A percentile compares a stretch with the other conserved stretches of the same genome.
Conservation (phyloP, 2,329 filamentous ascomycete genomes). For the Ceratocystiopsis minuta region DNA sequence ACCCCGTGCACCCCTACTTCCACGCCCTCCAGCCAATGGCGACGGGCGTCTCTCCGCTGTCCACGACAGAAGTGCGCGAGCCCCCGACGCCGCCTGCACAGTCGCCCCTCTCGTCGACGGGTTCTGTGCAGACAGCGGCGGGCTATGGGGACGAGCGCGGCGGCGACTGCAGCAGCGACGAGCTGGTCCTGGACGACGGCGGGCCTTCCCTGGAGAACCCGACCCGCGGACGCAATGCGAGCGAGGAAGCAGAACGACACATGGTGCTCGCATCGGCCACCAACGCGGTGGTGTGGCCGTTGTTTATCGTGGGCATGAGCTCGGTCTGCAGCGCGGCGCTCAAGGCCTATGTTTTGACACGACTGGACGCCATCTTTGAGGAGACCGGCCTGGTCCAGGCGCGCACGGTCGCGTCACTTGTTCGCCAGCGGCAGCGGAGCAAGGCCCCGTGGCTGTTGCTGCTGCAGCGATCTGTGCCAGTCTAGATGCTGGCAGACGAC, state of each 20-base stretch:
- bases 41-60: neutral
- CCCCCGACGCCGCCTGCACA: conserved; percentile 3
- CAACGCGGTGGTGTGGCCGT: conserved; percentile 31
- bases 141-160: neutral
- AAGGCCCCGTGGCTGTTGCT: conserved; percentile 7
- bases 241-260: conserved; percentile 24
- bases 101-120: conserved; percentile 5
- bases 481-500: too few species aligned
- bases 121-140: conserved; percentile 3
- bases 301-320: conserved; percentile 30
- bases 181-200: conserved; percentile 8
- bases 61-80: conserved; percentile 8
- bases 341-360: conserved; percentile 25
- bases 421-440: conserved; percentile 19
- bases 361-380: conserved; percentile 25
- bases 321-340: conserved; percentile 24
- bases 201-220: conserved; percentile 24
- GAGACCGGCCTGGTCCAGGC: conserved; percentile 30
- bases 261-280: conserved; percentile 30
- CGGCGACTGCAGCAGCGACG: conserved; percentile 2
- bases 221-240: conserved; percentile 17
- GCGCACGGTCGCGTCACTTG: conserved; percentile 22
- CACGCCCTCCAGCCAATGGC: conserved; percentile 7
- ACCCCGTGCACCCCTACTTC: conserved; percentile 18
- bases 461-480: neutral